phyloP scores from a whole-genome alignment of 2,329 filamentous ascomycete species.

The Alternaria sp. region DNA sequence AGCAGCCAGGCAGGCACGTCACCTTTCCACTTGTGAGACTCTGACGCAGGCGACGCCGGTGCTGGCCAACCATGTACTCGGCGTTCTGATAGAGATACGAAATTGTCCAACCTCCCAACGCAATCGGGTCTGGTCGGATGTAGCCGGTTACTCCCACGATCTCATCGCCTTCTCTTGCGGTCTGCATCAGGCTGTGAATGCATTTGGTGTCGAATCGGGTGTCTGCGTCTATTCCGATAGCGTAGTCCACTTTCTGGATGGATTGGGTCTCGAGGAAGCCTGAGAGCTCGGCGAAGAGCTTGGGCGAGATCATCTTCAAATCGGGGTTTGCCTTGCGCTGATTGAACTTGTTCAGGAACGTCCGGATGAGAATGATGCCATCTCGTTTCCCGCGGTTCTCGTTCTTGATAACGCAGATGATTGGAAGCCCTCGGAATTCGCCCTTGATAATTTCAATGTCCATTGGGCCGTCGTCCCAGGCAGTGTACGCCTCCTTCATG shows the following conservation, averaged over 20 bases:
- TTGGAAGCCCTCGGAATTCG: slow-evolving; percentile 3
- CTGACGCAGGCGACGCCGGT: slow-evolving; percentile 6
- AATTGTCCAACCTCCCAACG: not conserved
- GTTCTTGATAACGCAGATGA: slow-evolving; percentile 8
- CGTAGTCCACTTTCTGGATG: slow-evolving; percentile 1
- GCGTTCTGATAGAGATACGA: slow-evolving; percentile 7
- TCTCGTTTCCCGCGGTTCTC: slow-evolving; percentile 11
- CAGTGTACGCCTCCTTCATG: not conserved
- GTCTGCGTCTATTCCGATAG: slow-evolving; percentile 5
- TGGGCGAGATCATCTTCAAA: not conserved
- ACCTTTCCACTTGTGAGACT: slow-evolving; percentile 7
- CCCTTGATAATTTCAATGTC: slow-evolving; percentile 3
- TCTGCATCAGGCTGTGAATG: not conserved
- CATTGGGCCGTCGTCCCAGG: slow-evolving; percentile 5
- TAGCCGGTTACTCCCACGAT: slow-evolving; percentile 6
- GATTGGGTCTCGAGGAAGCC: not conserved
- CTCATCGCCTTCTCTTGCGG: slow-evolving; percentile 4
- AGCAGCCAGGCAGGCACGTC: slow-evolving; percentile 9
- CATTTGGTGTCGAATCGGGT: slow-evolving; percentile 7
- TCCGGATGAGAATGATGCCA: slow-evolving; percentile 1
- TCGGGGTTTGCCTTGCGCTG: not conserved
- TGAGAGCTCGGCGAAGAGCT: not conserved
- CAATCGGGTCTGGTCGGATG: slow-evolving; percentile 1
- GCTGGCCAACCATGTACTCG: slow-evolving; percentile 8
- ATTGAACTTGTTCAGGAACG: slow-evolving; percentile 6